phyloP scores from a whole-genome alignment of 2,329 filamentous ascomycete species.

The Tricladium varicosporioides region DNA sequence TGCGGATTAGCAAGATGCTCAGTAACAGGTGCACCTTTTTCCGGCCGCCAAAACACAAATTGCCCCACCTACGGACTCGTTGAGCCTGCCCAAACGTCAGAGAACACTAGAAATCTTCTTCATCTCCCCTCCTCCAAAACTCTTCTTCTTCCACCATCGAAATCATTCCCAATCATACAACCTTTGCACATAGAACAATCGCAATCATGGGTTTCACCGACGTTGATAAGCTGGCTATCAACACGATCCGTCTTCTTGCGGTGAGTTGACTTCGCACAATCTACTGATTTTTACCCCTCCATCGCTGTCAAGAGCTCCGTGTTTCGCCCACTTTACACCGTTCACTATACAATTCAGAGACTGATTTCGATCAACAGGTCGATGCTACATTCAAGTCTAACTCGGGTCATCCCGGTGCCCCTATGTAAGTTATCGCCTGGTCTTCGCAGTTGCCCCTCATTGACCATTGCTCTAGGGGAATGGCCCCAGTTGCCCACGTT shows the following conservation, averaged over 20 bases:
- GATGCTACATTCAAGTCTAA: conserved; percentile 97
- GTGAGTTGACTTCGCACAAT: conserved; percentile 58
- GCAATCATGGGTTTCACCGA: conserved; percentile 80
- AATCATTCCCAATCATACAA: background rate
- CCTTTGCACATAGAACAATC: conserved; percentile 5
- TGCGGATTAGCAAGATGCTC: too few relatives aligned
- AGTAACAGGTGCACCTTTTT: too few relatives aligned
- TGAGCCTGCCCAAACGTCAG: too few relatives aligned
- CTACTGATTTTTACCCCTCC: conserved; percentile 35
- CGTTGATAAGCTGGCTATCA: conserved; percentile 86
- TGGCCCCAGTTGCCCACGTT: conserved; percentile 95
- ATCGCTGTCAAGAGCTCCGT: conserved; percentile 23
- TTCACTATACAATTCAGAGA: conserved; percentile 7
- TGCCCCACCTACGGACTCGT: too few relatives aligned
- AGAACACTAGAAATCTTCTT: background rate
- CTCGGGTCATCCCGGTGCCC: conserved; percentile 97
- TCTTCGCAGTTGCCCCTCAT: conserved; percentile 15
- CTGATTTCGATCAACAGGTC: conserved; percentile 57
- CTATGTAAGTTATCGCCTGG: conserved; percentile 64
- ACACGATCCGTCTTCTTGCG: conserved; percentile 95
- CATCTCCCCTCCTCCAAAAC: background rate
- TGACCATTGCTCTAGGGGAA: conserved; percentile 52
- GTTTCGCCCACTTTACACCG: conserved; percentile 26
- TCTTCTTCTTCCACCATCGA: conserved; percentile 5
- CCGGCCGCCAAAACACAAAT: too few relatives aligned